Conservation (phyloP, 2,329 filamentous ascomycete species). For the Ceratocystis huliohia region DNA sequence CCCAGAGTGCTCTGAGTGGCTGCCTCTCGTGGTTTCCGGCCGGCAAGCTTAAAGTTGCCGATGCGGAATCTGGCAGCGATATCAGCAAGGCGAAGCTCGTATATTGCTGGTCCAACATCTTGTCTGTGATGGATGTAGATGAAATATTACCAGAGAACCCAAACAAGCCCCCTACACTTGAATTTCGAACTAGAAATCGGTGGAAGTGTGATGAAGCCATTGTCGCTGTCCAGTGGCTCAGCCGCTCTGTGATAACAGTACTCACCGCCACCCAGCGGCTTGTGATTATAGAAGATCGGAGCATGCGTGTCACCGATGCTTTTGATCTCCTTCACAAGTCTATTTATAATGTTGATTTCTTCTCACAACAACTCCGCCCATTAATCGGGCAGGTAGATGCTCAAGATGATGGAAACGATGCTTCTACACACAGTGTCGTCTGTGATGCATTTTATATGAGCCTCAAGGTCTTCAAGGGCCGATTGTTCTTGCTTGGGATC, state of each 20-base stretch:
- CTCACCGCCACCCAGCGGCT: slow-evolving; percentile 89
- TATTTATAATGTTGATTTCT: slow-evolving; percentile 82
- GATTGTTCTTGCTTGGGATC: slow-evolving; percentile 84
- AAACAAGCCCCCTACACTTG: slow-evolving; percentile 64
- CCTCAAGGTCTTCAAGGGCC: slow-evolving; percentile 87
- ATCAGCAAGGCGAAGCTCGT: slow-evolving; percentile 76
- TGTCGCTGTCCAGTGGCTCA: slow-evolving; percentile 93
- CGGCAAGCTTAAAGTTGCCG: slow-evolving; percentile 72
- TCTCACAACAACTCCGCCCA: slow-evolving; percentile 71
- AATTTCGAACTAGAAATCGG: slow-evolving; percentile 69
- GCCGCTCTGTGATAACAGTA: slow-evolving; percentile 78
- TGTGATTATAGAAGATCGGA: slow-evolving; percentile 80
- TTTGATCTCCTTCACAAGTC: slow-evolving; percentile 87
- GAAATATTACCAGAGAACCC: slow-evolving; percentile 55
- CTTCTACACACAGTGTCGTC: slow-evolving; percentile 86
- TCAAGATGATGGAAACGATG: slow-evolving; percentile 53
- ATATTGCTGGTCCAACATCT: slow-evolving; percentile 97
- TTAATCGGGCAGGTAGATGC: slow-evolving; percentile 73
- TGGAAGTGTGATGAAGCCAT: slow-evolving; percentile 95
- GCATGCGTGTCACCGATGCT: slow-evolving; percentile 81
- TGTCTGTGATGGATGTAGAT: slow-evolving; percentile 82
- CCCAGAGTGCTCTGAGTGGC: slow-evolving; percentile 83
- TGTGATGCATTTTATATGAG: slow-evolving; percentile 98
- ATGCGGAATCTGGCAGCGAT: slow-evolving; percentile 52
- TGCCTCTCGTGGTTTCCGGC: slow-evolving; percentile 96